These are phyloP conservation scores for Amanita thiersii DNA, from an alignment of 768 basidiomycete species.

Conservation along the genomic window DNA sequence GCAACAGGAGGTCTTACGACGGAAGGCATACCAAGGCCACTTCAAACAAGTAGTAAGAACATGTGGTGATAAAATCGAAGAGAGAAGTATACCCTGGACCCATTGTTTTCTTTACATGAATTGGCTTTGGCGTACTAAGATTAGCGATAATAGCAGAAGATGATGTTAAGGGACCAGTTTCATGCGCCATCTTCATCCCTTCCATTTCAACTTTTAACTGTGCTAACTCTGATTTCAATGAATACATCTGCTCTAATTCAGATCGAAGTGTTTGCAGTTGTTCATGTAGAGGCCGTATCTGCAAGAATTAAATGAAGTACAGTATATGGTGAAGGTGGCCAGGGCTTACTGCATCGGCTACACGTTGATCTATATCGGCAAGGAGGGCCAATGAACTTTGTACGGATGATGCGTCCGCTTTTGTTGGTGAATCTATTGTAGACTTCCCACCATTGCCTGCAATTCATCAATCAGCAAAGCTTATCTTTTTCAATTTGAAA, in stretches of 20 bases:
- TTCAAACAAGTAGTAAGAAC: slow-evolving; percentile 5
- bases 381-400: slow-evolving; percentile 14
- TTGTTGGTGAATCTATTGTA: not conserved
- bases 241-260: slow-evolving; percentile 31
- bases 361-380: slow-evolving; percentile 18
- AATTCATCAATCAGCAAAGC: not conserved
- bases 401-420: not conserved
- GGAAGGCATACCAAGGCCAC: slow-evolving; percentile 18
- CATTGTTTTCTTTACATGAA: slow-evolving; percentile 9
- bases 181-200: slow-evolving; percentile 13
- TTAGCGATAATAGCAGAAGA: not conserved
- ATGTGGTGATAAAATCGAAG: not conserved
- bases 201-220: slow-evolving; percentile 24
- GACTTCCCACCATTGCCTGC: not conserved
- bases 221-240: slow-evolving; percentile 23
- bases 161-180: not conserved
- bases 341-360: slow-evolving; percentile 28
- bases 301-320: slow-evolving; percentile 6
- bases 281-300: slow-evolving; percentile 46
- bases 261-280: slow-evolving; percentile 39
- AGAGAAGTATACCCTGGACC: slow-evolving; percentile 14
- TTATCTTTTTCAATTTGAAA: not conserved
- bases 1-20: not conserved
- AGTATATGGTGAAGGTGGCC: not conserved
- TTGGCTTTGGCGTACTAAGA: slow-evolving; percentile 18